Evolutionary conservation across 805 yeast species (phyloP).

Genomic region (Yarrowia sp.): DNA sequence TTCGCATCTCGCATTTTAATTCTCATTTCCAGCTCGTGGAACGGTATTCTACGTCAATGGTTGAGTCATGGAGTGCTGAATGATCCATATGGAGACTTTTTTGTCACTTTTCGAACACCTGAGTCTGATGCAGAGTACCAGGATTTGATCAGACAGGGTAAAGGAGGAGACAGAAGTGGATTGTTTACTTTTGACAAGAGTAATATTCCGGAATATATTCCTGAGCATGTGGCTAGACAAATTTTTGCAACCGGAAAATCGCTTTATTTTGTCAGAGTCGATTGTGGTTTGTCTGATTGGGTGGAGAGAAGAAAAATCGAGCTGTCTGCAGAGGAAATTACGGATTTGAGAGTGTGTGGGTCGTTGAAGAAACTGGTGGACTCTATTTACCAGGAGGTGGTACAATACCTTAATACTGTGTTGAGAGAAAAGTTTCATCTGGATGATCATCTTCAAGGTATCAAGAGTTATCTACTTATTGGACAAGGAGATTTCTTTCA

Average conservation of each 20-base stretch:
- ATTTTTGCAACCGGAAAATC: slow-evolving; percentile 62
- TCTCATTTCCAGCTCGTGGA: slow-evolving; percentile 57
- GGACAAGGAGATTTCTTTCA: slow-evolving; percentile 82
- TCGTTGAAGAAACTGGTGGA: slow-evolving; percentile 38
- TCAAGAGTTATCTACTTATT: slow-evolving; percentile 67
- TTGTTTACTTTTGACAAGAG: slow-evolving; percentile 33
- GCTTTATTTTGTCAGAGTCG: slow-evolving; percentile 57
- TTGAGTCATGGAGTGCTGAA: slow-evolving; percentile 60
- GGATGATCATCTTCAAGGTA: slow-evolving; percentile 54
- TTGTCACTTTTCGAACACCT: slow-evolving; percentile 40
- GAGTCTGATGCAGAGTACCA: slow-evolving; percentile 25
- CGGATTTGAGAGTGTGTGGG: slow-evolving; percentile 25
- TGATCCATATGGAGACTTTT: slow-evolving; percentile 61
- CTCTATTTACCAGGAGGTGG: slow-evolving; percentile 48
- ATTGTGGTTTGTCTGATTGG: slow-evolving; percentile 72
- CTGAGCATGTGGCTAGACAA: slow-evolving; percentile 34
- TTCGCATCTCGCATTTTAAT: slow-evolving; percentile 48
- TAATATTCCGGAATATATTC: slow-evolving; percentile 44
- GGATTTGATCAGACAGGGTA: slow-evolving; percentile 25
- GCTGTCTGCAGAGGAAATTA: slow-evolving; percentile 23
- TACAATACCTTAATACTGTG: slow-evolving; percentile 50
- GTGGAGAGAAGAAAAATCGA: slow-evolving; percentile 36
- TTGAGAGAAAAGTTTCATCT: slow-evolving; percentile 52
- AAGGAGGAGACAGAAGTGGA: slow-evolving; percentile 28
- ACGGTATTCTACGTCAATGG: slow-evolving; percentile 63